Percentiles rank a stretch among this genome's conserved stretches.
Conservation (phyloP, 1,139 yeast genomes). For the Candida tetrigidarum region DNA sequence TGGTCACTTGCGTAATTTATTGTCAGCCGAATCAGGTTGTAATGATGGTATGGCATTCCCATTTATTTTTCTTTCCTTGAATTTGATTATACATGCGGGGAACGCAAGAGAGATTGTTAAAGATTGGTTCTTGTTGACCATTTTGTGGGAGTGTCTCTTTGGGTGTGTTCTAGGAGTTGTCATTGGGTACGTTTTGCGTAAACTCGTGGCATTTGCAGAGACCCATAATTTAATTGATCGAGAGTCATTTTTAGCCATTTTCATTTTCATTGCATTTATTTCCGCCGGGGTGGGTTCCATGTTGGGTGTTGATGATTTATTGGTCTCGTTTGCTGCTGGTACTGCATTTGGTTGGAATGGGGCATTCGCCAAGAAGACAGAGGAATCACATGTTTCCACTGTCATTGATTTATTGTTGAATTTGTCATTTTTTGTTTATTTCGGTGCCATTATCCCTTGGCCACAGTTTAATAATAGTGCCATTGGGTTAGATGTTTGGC, state of each 20-base stretch:
- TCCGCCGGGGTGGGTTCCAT: conserved; percentile 95
- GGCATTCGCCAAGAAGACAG: conserved; percentile 85
- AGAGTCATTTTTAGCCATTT: conserved; percentile 91
- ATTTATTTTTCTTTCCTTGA: conserved; percentile 76
- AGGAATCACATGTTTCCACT: conserved; percentile 90
- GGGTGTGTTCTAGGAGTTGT: conserved; percentile 80
- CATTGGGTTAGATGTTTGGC: conserved; percentile 83
- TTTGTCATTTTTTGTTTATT: conserved; percentile 88
- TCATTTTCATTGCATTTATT: conserved; percentile 80
- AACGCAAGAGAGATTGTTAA: conserved; percentile 71
- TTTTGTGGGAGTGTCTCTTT: conserved; percentile 85
- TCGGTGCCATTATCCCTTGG: conserved; percentile 97
- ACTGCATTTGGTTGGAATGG: conserved; percentile 98
- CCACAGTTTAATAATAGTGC: conserved; percentile 67
- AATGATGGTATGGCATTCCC: conserved; percentile 99
- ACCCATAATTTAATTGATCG: conserved; percentile 77
- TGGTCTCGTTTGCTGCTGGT: conserved; percentile 95
- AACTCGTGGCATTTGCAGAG: conserved; percentile 81
- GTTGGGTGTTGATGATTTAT: conserved; percentile 89
- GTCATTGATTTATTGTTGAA: conserved; percentile 85
- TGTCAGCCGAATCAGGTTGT: conserved; percentile 95
- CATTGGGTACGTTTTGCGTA: conserved; percentile 78
- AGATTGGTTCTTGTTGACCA: conserved; percentile 82
- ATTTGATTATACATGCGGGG: conserved; percentile 69
- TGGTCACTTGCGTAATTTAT: conserved; percentile 87